Evolutionary conservation across 768 basidiomycete species (phyloP), one percentile per base, ranked within the genome.

Genomic region (Phanerochaete carnosa): DNA sequence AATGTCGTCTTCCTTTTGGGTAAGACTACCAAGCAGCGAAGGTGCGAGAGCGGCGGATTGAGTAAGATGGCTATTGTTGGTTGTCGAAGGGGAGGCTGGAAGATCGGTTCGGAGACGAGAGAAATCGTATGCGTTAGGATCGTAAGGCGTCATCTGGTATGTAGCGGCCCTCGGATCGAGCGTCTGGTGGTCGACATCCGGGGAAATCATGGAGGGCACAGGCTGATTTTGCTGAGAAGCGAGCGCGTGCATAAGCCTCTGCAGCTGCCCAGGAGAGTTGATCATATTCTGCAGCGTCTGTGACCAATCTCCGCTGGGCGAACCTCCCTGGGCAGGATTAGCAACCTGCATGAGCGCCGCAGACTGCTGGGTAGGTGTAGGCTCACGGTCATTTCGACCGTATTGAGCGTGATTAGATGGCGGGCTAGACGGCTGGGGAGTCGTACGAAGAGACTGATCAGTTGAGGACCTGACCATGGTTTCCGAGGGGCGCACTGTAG

Each of bases 231-330:
- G 67, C 47, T 65, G 68, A 23, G 49, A 57, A 0, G 68, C 64
- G 33, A 72, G 65, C 1, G 69, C 68, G 49, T 71, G 68, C 64
- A 72, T 62, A 37, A 89, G 73, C 56, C 83, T 80, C 61, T 88
- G 86, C 55, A 89, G 77, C 65, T 88, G 84, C 0, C 70, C 66
- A 0, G 85, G 84, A 0, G 82, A 77, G 45, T 66, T 75, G 53
- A 77, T 70, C 26, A 88, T 74, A 59, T 82, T 81, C 49, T 82
- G 77, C 35, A 87, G 73, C 8, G 83, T 75, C 11, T 76, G 33
- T 2, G 54, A 52, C 61, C 61, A 62, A 12, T 62, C 61, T n/a
- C 37, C 50, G 29, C 46, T 53, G 1, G 22, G 32, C 23, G n/a
- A 26, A 2, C 16, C 22, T 4, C 19, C 29, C 33, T 59, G 58